These are phyloP conservation scores for Excoecaria cochinchinensis DNA, from an alignment of 345 rosid species.

Conservation along the genomic window DNA sequence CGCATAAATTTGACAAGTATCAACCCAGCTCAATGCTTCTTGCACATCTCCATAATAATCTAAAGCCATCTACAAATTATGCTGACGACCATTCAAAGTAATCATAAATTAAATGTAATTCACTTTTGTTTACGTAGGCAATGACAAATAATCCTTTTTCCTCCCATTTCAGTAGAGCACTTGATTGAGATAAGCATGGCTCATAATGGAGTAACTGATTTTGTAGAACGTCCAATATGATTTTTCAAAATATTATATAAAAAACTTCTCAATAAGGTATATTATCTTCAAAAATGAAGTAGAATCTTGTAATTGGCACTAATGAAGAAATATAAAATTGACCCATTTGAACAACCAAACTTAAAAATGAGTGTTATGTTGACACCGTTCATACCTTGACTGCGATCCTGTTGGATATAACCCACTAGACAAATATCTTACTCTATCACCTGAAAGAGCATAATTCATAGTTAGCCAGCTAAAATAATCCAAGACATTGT, in stretches of 20 bases:
- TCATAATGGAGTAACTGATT: background rate
- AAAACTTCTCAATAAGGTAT: background rate
- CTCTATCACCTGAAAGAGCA: slow-evolving; percentile 68
- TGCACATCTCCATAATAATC: background rate
- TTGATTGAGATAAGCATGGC: background rate
- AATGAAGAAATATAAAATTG: slow-evolving; percentile 5
- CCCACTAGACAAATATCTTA: slow-evolving; percentile 54
- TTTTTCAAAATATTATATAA: background rate
- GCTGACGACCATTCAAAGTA: background rate
- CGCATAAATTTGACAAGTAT: background rate
- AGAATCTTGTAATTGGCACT: background rate
- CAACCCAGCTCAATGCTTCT: background rate
- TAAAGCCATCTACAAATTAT: slow-evolving; percentile 4
- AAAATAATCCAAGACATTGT: slow-evolving; percentile 14
- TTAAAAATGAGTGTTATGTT: background rate
- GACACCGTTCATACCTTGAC: slow-evolving; percentile 46
- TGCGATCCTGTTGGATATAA: slow-evolving; percentile 46
- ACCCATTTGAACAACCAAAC: background rate
- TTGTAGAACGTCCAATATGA: background rate
- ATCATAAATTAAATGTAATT: background rate
- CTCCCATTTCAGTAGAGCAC: background rate
- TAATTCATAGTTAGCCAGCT: slow-evolving; percentile 6
- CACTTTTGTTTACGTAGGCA: background rate
- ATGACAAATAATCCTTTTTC: background rate
- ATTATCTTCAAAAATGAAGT: background rate